These are phyloP conservation scores for Gastrodia elata DNA, from an alignment of 106 monocot species.

Conservation along the genomic window DNA sequence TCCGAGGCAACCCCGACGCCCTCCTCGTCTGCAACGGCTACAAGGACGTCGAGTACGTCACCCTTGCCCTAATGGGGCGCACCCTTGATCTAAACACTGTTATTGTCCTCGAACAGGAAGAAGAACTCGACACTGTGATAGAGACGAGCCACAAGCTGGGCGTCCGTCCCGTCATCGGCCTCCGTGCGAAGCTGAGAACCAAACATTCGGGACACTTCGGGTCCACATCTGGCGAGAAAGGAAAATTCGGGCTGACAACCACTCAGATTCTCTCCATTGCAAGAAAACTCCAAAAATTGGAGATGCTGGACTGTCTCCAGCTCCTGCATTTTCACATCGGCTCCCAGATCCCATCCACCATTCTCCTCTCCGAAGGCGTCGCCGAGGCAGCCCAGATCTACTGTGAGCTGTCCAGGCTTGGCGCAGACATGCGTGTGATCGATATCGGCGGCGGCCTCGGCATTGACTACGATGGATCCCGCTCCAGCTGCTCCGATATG, in stretches of 20 bases:
- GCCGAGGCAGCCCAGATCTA: slow-evolving; percentile 72
- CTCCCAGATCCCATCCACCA: slow-evolving; percentile 65
- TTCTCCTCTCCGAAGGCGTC: slow-evolving; percentile 41
- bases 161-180: slow-evolving; percentile 58
- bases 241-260: slow-evolving; percentile 72
- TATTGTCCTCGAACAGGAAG: slow-evolving; percentile 79
- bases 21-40: slow-evolving; percentile 95
- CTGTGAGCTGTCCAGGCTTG: slow-evolving; percentile 59
- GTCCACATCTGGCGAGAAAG: slow-evolving; percentile 73
- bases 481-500: slow-evolving; percentile 49
- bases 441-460: slow-evolving; percentile 73
- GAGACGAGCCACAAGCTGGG: slow-evolving; percentile 33
- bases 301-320: slow-evolving; percentile 76
- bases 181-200: slow-evolving; percentile 71
- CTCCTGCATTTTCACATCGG: slow-evolving; percentile 82
- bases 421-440: slow-evolving; percentile 58
- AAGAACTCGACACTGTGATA: slow-evolving; percentile 57
- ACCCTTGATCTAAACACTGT: slow-evolving; percentile 60
- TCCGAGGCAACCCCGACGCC: slow-evolving; percentile 53
- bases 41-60: slow-evolving; percentile 90
- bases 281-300: slow-evolving; percentile 31
- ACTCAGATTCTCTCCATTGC: slow-evolving; percentile 53
- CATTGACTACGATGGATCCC: slow-evolving; percentile 65
- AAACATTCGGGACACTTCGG: slow-evolving; percentile 76
- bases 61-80: slow-evolving; percentile 68